phyloP scores from a whole-genome alignment of 352 stramenopile species.

The Globisporangium orthogonon region DNA sequence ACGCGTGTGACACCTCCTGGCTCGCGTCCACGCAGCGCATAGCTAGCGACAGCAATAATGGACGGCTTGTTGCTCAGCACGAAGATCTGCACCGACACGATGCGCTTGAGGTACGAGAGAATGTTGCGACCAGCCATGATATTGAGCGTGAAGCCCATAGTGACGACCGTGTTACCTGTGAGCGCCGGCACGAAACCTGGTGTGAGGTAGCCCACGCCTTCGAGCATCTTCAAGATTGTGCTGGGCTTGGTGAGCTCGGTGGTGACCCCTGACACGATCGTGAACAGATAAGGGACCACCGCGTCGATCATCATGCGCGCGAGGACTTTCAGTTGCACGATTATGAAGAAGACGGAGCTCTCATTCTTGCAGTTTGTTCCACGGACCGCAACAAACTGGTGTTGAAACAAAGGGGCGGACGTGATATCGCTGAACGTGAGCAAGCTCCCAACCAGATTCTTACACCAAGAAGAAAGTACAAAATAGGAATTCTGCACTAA shows the following conservation, averaged over 20 bases:
- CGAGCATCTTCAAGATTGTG: constrained; percentile 30
- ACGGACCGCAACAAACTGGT: constrained; percentile 49
- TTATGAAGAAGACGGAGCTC: constrained; percentile 59
- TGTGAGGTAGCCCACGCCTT: constrained; percentile 48
- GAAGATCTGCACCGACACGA: constrained; percentile 69
- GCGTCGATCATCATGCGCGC: constrained; percentile 66
- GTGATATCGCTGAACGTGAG: constrained; percentile 64
- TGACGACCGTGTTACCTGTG: constrained; percentile 33
- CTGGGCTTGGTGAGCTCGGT: constrained; percentile 49
- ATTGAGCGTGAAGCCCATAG: constrained; percentile 51
- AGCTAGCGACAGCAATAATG: constrained; percentile 66
- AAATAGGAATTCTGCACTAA: no score
- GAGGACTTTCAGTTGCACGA: constrained; percentile 55
- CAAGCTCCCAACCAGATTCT: no score
- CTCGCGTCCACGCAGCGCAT: constrained; percentile 66
- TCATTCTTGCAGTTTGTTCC: constrained; percentile 33
- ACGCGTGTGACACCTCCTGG: constrained; percentile 47
- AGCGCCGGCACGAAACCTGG: constrained; percentile 21
- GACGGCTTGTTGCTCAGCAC: constrained; percentile 72
- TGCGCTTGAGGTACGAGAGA: constrained; percentile 55
- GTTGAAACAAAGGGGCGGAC: constrained; percentile 58
- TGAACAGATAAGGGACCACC: constrained; percentile 51
- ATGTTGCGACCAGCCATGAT: constrained; percentile 51
- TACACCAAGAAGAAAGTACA: no score
- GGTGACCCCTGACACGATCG: constrained; percentile 66